Evolutionary conservation across 2,329 filamentous ascomycete genomes (phyloP), one percentile per base, ranked within the genome.

Genomic region (Canariomyces notabilis): DNA sequence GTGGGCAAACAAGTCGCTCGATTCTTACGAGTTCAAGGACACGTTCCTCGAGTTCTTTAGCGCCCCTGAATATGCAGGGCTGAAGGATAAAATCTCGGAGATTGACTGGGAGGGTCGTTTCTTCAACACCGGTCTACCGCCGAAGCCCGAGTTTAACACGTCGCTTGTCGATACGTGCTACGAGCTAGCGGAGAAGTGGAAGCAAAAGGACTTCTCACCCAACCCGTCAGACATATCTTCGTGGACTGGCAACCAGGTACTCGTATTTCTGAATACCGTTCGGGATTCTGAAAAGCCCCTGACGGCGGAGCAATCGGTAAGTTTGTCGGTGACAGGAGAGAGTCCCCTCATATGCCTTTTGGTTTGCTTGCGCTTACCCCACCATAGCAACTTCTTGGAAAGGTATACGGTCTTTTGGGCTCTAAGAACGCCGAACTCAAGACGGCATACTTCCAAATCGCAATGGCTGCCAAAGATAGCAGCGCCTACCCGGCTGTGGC

Each of bases 21-120:
- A 96, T 67, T 94, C 88, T 2, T 95, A 87, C 59, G 88, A 97
- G 61, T 98, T 98, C 77, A 95, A 91, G 64, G 74, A 84, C 40
- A 94, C 88, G 1, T 83, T 96, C 42, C 64, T 95, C 29, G 79
- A 86, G 53, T 97, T 95, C 74, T 97, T 96, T 66, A 72, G 77
- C 49, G 69, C 68, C 2, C 69, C 77, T 2, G 76, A 75, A 20
- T 87, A 95, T 59, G 68, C 76, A 2, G 75, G 78, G 3, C 70
- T 81, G 48, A 72, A 74, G 63, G 74, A 81, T 55, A 83, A 85
- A 58, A 73, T 93, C 26, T 74, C 79, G 4, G 72, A 76, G 6
- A 82, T 98, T 39, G 87, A 96, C 65, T 98, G 93, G 93, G 83
- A 97, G 50, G 79, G 75, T 29, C 87, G 87, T 68, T 94, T 95